Percentiles rank a stretch among this genome's conserved stretches.
These are phyloP conservation scores for Gastrolobium villosum DNA, from an alignment of 306 rosid genomes.

Conservation along the genomic window DNA sequence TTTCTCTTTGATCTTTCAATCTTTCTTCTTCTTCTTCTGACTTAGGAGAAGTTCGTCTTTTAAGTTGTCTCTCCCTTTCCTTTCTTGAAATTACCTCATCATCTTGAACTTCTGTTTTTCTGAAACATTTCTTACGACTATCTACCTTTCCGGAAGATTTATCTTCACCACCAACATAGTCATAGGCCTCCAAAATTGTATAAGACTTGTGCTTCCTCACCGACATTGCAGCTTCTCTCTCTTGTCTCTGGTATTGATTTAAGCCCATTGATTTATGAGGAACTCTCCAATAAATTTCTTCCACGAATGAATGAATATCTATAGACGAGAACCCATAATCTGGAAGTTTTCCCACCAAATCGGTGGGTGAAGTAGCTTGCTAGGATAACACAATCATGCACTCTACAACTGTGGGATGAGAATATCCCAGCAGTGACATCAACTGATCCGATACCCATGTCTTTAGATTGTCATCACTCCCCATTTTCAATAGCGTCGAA, in stretches of 20 bases:
- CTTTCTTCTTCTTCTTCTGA: conserved; percentile 80
- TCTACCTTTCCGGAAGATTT: conserved; percentile 58
- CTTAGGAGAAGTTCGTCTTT: conserved; percentile 71
- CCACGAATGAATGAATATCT: conserved; percentile 74
- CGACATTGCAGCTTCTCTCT: conserved; percentile 85
- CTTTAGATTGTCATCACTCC: conserved; percentile 65
- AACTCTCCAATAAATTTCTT: conserved; percentile 73
- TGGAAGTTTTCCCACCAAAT: conserved; percentile 66
- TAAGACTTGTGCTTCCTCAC: conserved; percentile 80
- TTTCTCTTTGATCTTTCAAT: conserved; percentile 89
- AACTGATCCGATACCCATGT: conserved; percentile 88
- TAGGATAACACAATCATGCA: conserved; percentile 81
- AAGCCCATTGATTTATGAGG: conserved; percentile 67
- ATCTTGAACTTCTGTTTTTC: conserved; percentile 71
- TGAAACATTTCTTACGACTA: conserved; percentile 65
- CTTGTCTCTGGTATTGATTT: conserved; percentile 83
- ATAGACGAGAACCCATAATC: conserved; percentile 70
- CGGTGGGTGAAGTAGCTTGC: conserved; percentile 79
- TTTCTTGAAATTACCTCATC: conserved; percentile 70
- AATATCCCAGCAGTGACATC: conserved; percentile 80
- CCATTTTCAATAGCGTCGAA: conserved; percentile 53
- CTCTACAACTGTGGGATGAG: conserved; percentile 75
- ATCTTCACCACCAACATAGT: conserved; percentile 46
- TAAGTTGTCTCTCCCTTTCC: conserved; percentile 68
- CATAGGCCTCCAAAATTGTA: conserved; percentile 74